A percentile compares a stretch with the other conserved stretches of the same genome.
These are phyloP conservation scores for Plasmodium chabaudi DNA, from an alignment of 169 alveolate genomes.

Conservation along the genomic window DNA sequence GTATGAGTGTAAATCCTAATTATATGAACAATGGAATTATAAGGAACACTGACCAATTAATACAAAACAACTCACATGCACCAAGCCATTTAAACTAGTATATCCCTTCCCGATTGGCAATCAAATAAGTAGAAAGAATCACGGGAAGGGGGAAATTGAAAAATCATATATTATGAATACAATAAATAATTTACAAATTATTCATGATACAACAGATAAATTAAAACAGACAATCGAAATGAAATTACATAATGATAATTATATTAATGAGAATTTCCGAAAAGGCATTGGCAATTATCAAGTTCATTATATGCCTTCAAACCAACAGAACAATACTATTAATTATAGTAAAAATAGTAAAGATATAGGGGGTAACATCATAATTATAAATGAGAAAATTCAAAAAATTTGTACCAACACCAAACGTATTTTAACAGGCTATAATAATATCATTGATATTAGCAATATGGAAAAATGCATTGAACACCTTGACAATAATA, in stretches of 20 bases:
- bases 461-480: no score
- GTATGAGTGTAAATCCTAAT: not conserved
- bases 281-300: not conserved
- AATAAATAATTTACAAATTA: conserved; percentile 12
- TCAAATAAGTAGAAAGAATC: conserved; percentile 16
- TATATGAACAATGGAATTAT: conserved; percentile 10
- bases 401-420: no score
- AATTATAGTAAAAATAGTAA: not conserved
- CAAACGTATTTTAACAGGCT: no score
- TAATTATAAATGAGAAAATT: conserved; percentile 4
- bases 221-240: not conserved
- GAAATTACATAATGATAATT: not conserved
- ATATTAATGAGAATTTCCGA: conserved; percentile 11
- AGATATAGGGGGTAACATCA: not conserved
- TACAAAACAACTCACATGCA: conserved; percentile 6
- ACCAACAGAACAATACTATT: conserved; percentile 1
- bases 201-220: not conserved
- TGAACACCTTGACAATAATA: not conserved
- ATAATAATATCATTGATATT: no score
- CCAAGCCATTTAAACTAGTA: conserved; percentile 54
- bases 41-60: conserved; percentile 5
- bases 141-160: conserved; percentile 61
- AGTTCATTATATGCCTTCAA: conserved; percentile 3
- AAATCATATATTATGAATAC: not conserved
- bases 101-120: conserved; percentile 59